Evolutionary conservation across 192 early-diverging fungal species (phyloP).

Genomic region (Lobulomyces angularis): DNA sequence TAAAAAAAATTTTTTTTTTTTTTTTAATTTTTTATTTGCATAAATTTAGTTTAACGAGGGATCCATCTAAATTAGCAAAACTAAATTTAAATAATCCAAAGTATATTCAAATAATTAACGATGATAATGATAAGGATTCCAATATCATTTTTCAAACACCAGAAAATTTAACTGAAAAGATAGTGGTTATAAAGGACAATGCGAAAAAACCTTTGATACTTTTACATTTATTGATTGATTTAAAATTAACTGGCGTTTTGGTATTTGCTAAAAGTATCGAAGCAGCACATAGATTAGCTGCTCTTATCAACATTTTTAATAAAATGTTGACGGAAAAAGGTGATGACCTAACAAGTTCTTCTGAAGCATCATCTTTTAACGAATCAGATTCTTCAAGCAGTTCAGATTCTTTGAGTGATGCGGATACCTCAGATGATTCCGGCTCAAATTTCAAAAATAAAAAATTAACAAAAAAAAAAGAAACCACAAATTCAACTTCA

Average conservation of each 20-base stretch:
- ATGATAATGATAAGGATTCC: conserved; percentile 6
- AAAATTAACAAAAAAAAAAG: conserved; percentile 38
- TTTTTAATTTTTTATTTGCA: too few species aligned
- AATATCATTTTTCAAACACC: conserved; percentile 28
- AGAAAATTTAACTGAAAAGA: conserved; percentile 53
- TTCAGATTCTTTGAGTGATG: too few species aligned
- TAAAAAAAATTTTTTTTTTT: too few species aligned
- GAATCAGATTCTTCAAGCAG: too few species aligned
- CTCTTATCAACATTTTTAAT: conserved; percentile 17
- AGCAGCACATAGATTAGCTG: conserved; percentile 64
- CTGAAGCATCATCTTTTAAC: too few species aligned
- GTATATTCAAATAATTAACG: conserved; percentile 51
- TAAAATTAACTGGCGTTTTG: conserved; percentile 44
- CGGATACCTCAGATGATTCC: too few species aligned
- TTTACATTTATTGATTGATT: conserved; percentile 62
- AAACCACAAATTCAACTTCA: conserved; percentile 25
- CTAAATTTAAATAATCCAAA: conserved; percentile 67
- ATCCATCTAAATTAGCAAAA: conserved; percentile 83
- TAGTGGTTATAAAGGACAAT: conserved; percentile 45
- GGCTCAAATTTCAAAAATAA: conserved; percentile 36
- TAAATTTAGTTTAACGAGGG: conserved; percentile 79
- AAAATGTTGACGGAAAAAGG: too few species aligned
- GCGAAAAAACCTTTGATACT: conserved; percentile 76
- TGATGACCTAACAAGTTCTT: too few species aligned
- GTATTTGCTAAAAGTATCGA: conserved; percentile 85